Base-by-base conservation (phyloP, 1,284 basidiomycete species). In the Erythrobasidium hasegawianum region DNA sequence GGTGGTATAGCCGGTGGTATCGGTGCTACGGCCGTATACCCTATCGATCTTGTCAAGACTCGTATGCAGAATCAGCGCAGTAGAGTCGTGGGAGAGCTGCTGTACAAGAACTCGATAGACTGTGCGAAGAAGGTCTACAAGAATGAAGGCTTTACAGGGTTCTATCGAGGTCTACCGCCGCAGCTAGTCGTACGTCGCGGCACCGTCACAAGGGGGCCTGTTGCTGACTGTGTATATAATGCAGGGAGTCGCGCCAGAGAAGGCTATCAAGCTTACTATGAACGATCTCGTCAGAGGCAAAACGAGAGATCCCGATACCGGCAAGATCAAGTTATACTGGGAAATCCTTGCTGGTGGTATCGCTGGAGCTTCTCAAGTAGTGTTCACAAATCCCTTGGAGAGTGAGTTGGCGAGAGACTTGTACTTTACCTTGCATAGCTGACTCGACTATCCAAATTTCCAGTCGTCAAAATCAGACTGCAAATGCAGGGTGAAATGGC, bases 61-160 rank as follows among this genome's bases (percentile, higher is more conserved):
- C 83, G 92, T 61, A 94, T 98, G 84, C 95, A 98, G 82, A 98
- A 98, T 78, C 95, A 98, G 78, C 86, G 93, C 20, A 90, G 87
- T 70, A 92, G 88, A 22, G 90, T 97, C 43, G 93, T 96, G 53
- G 93, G 93, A 54, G 92, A 97, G 78, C 80, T 96, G 74, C 78
- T 96, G 58, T 97, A 97, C 81, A 89, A 90, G 80, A 96, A 95
- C 81, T 92, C 90, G 72, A 67, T 77, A 47, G 95, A 99, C 77
- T 99, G 95, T 77, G 88, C 94, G 43, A 83, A 84, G 73, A 97
- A 96, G 77, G 95, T 98, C 41, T 86, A 97, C 77, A 84, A 86
- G 65, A 97, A 97, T 77, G 95, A 99, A 80, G 85, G 95, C 72
- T 68, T 90, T 8, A 72, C 73, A n/a, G 96, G 94, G 8, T 98